These are phyloP conservation scores for Citrus cavaleriei DNA, from an alignment of 345 rosid genomes.

Conservation along the genomic window DNA sequence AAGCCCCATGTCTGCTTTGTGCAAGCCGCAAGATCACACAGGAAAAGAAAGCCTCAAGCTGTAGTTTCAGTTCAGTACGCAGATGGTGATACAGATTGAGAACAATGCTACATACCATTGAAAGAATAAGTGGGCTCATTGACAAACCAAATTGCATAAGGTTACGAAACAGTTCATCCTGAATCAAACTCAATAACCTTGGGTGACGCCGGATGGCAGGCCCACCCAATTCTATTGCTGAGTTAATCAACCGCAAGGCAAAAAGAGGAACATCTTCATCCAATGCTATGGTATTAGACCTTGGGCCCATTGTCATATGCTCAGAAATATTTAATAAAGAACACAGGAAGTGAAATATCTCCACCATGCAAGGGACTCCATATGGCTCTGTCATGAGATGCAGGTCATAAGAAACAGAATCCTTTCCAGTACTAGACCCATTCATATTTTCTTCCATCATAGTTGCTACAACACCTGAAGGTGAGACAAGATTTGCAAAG, in stretches of 20 bases:
- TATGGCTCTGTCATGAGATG: conserved; percentile 88
- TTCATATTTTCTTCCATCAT: conserved; percentile 57
- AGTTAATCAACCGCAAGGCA: conserved; percentile 91
- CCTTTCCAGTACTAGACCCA: conserved; percentile 61
- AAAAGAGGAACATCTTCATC: conserved; percentile 98
- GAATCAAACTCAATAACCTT: conserved; percentile 79
- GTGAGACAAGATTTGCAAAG: conserved; percentile 23
- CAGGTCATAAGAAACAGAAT: conserved; percentile 61
- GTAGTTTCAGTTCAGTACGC: conserved; percentile 80
- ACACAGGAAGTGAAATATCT: conserved; percentile 89
- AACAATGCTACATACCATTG: conserved; percentile 93
- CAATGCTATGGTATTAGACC: conserved; percentile 76
- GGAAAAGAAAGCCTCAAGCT: conserved; percentile 98
- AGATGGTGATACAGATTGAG: conserved; percentile 91
- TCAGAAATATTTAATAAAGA: conserved; percentile 75
- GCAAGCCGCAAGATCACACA: conserved; percentile 97
- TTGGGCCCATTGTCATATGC: conserved; percentile 68
- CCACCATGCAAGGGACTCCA: conserved; percentile 97
- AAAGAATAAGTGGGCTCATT: conserved; percentile 90
- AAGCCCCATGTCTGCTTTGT: conserved; percentile 90
- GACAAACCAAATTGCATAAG: conserved; percentile 97
- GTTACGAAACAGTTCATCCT: conserved; percentile 92
- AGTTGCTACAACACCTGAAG: conserved; percentile 16
- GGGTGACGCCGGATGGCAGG: conserved; percentile 74
- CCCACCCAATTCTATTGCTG: conserved; percentile 91